phyloP scores from a whole-genome alignment of 805 yeast species.

The Spathaspora arborariae region DNA sequence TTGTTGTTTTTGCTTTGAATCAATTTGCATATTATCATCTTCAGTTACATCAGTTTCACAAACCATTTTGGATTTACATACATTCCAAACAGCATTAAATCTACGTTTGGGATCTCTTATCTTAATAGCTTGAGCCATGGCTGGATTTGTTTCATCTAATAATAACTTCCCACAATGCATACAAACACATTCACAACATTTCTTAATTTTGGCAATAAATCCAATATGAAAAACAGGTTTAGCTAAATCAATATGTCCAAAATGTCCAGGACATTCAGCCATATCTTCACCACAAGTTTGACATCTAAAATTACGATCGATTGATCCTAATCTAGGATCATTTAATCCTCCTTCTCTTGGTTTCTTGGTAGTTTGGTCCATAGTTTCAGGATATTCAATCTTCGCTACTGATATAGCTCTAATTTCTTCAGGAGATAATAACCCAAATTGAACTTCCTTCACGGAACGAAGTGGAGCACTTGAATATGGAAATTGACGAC shows the following conservation, averaged over 20 bases:
- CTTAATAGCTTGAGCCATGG: slow-evolving; percentile 82
- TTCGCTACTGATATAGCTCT: slow-evolving; percentile 98
- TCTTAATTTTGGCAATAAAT: slow-evolving; percentile 90
- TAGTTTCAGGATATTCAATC: slow-evolving; percentile 98
- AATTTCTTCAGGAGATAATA: slow-evolving; percentile 92
- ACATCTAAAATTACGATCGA: slow-evolving; percentile 95
- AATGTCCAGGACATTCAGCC: slow-evolving; percentile 99
- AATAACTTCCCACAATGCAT: slow-evolving; percentile 97
- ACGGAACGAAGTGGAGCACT: slow-evolving; percentile 98
- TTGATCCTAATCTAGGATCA: slow-evolving; percentile 95
- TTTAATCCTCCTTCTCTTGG: slow-evolving; percentile 97
- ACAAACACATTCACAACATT: slow-evolving; percentile 94
- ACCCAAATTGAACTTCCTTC: slow-evolving; percentile 98
- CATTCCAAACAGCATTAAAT: slow-evolving; percentile 93
- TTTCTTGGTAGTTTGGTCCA: slow-evolving; percentile 93
- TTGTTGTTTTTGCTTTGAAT: slow-evolving; percentile 31
- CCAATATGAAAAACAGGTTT: slow-evolving; percentile 99
- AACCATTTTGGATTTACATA: slow-evolving; percentile 87
- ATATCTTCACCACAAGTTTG: slow-evolving; percentile 99
- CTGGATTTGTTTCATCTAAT: slow-evolving; percentile 76
- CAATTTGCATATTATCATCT: slow-evolving; percentile 40
- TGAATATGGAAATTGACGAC: slow-evolving; percentile 77
- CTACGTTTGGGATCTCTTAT: slow-evolving; percentile 94
- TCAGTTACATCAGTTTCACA: slow-evolving; percentile 86
- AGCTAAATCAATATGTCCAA: slow-evolving; percentile 97